phyloP scores from a whole-genome alignment of 139 green algal species.

The Ettlia oleoabundans region DNA sequence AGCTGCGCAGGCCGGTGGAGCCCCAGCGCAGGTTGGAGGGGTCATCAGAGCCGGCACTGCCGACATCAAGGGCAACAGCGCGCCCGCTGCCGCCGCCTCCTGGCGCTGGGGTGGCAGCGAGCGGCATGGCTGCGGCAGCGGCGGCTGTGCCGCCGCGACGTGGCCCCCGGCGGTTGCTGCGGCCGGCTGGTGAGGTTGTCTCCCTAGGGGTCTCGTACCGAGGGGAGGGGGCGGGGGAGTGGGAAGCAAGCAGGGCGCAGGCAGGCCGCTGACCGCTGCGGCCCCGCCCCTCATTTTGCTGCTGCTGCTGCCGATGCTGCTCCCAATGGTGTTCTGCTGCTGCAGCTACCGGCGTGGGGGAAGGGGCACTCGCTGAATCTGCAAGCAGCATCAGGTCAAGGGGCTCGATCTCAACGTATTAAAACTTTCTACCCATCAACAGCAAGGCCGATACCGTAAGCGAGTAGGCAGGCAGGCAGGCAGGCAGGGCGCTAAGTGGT shows the following conservation, averaged over 20 bases:
- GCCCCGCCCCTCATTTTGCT: not conserved
- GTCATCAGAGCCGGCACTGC: not conserved
- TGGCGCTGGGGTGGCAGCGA: not conserved
- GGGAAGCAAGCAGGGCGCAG: not conserved
- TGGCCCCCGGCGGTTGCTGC: no score
- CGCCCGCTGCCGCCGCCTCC: not conserved
- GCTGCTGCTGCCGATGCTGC: slow-evolving; percentile 4
- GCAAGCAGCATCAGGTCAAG: not conserved
- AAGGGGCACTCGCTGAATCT: slow-evolving; percentile 8
- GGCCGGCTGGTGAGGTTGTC: no score
- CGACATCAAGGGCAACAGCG: not conserved
- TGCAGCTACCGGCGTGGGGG: not conserved
- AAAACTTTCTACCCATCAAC: no score
- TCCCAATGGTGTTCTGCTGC: not conserved
- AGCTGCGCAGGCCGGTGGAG: slow-evolving; percentile 10
- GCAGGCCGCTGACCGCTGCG: not conserved
- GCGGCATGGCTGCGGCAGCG: not conserved
- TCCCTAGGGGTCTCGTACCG: no score
- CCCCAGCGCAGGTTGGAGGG: slow-evolving; percentile 36
- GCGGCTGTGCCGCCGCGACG: not conserved
- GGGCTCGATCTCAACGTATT: not conserved
- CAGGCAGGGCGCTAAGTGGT: no score
- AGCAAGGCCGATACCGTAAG: no score
- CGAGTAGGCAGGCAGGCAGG: no score
- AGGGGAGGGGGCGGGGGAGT: not conserved